These are phyloP conservation scores for Naumovozyma dairenensis DNA, from an alignment of 805 yeast species.

Conservation along the genomic window DNA sequence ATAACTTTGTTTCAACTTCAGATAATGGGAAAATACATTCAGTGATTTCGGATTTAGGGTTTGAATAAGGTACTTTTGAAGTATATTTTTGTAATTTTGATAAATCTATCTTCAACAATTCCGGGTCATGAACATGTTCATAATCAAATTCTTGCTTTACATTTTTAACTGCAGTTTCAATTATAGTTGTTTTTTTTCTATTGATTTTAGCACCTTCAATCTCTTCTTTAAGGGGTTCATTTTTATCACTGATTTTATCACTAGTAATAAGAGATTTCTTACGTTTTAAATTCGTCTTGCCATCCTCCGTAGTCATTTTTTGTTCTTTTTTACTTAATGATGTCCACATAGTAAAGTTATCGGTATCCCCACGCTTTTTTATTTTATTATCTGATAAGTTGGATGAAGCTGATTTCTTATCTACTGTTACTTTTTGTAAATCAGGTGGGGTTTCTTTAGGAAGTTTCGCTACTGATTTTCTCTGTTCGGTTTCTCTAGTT, in stretches of 20 bases:
- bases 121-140: constrained; percentile 17
- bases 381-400: too few relatives aligned
- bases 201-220: too few relatives aligned
- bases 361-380: neutral
- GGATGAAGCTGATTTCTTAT: too few relatives aligned
- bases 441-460: too few relatives aligned
- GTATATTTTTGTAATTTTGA: constrained; percentile 1
- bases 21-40: constrained; percentile 41
- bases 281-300: too few relatives aligned
- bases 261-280: too few relatives aligned
- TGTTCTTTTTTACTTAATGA: too few relatives aligned
- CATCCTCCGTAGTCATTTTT: too few relatives aligned
- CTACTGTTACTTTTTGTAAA: too few relatives aligned
- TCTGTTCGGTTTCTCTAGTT: constrained; percentile 15
- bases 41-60: constrained; percentile 17
- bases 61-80: constrained; percentile 4
- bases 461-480: too few relatives aligned
- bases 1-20: constrained; percentile 34
- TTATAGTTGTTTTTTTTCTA: neutral
- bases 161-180: neutral
- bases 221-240: too few relatives aligned
- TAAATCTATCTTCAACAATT: constrained; percentile 13
- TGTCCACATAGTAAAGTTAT: constrained; percentile 2
- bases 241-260: too few relatives aligned
- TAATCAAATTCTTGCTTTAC: constrained; percentile 5